Evolutionary conservation across 1,139 yeast species (phyloP), one percentile per base, ranked within the genome.

Genomic region (Kluyveromyces sp.): DNA sequence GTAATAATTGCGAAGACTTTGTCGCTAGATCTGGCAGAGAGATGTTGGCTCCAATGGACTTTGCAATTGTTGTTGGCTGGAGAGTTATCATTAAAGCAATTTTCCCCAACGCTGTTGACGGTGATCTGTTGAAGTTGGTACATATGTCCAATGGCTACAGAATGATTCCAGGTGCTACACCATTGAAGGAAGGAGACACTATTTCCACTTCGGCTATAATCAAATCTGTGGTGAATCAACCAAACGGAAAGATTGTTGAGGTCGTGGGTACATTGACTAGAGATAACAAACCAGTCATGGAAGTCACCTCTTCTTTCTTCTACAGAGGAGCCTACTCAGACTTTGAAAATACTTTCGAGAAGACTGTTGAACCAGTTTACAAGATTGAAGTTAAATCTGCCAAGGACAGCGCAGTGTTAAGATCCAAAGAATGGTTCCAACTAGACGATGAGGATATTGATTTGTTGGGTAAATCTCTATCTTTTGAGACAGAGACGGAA

Each of bases 51-150:
- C 99, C 99, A 60, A 92, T 92, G 97, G 99, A 92, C 73, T 94
- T 89, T 63, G 97, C 98, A 43, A 92, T 92, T 67, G 97, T 94
- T 48, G 78, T 89, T 59, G 98, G 98, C 40, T 92, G 99, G 99
- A 84, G 83, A 71, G 95, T 96, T 42, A 89, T 94, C 62, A 89
- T 92, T 71, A 87, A 84, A 71, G 92, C 97, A 19, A 86, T 92
- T 56, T 94, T 92, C 94, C 98, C 98, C 46, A 79, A 79, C 66
- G 80, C 82, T 51, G 94, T 94, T 57, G 97, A 94, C 66, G 98
- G 98, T 69, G 98, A 92, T 65, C 75, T 92, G 61, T 75, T 92
- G 70, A 84, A 84, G 65, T 77, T 92, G 63, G 98, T 92, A 46
- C 99, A 92, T 66, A 73, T 92, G 68, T 86, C 96, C 40, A 92